phyloP scores from a whole-genome alignment of 768 basidiomycete genomes.

The Crassisporium funariophilum region DNA sequence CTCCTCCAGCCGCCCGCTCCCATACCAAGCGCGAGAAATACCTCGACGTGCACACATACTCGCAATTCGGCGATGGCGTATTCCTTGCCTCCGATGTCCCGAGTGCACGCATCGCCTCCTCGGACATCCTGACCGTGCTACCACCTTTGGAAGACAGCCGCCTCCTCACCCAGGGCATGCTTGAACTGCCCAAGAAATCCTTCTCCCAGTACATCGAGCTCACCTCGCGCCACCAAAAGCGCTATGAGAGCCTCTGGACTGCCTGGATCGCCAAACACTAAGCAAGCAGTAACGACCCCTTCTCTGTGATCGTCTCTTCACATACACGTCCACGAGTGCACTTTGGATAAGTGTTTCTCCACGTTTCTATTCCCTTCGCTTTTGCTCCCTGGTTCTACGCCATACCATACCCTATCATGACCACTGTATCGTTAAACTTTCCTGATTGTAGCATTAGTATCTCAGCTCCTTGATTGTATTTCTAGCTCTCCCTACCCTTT shows the following conservation, averaged over 20 bases:
- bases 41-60: constrained; percentile 67
- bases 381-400: neutral
- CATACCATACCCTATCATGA: neutral
- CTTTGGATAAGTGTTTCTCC: too few relatives aligned
- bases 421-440: constrained; percentile 1
- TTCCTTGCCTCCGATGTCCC: constrained; percentile 65
- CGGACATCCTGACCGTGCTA: constrained; percentile 63
- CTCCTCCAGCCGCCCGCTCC: constrained; percentile 50
- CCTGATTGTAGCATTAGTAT: constrained; percentile 19
- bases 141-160: constrained; percentile 39
- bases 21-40: constrained; percentile 58
- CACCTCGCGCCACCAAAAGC: constrained; percentile 51
- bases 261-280: constrained; percentile 39
- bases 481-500: constrained; percentile 2
- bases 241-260: constrained; percentile 62
- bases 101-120: constrained; percentile 59
- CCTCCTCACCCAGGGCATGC: constrained; percentile 48
- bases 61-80: constrained; percentile 63
- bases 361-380: neutral
- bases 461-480: constrained; percentile 12
- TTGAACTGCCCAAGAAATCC: constrained; percentile 63
- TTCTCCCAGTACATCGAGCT: constrained; percentile 61
- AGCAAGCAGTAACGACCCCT: neutral
- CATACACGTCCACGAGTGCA: neutral
- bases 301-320: neutral